Conservation (phyloP, 768 basidiomycete species). For the Amanita jacksonii region DNA sequence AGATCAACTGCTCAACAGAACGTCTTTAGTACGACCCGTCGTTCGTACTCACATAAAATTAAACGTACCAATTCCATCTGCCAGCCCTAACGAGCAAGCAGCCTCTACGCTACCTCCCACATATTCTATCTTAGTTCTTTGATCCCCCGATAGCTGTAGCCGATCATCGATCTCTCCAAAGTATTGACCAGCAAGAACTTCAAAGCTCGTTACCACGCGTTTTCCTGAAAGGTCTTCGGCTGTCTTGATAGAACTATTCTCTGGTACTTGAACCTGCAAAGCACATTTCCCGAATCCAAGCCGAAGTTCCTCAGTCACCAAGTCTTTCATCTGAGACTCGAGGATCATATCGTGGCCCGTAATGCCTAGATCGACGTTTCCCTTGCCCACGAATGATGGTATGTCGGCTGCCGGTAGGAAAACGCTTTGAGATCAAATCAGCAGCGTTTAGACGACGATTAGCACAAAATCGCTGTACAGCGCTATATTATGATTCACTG, state of each 20-base stretch:
- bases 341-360: conserved; percentile 97
- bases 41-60: conserved; percentile 7
- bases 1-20: conserved; percentile 63
- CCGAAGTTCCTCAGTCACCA: conserved; percentile 69
- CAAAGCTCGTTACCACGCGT: conserved; percentile 91
- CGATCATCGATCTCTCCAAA: conserved; percentile 59
- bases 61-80: conserved; percentile 82
- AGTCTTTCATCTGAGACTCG: conserved; percentile 73
- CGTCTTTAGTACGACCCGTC: background rate
- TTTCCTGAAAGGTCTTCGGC: conserved; percentile 82
- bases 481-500: conserved; percentile 86
- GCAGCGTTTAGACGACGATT: background rate
- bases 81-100: conserved; percentile 90
- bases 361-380: conserved; percentile 93
- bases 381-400: conserved; percentile 96
- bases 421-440: conserved; percentile 43
- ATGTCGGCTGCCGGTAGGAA: conserved; percentile 97
- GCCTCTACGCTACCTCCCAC: conserved; percentile 98
- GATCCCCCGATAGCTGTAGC: conserved; percentile 39
- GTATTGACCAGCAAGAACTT: conserved; percentile 73
- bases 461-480: conserved; percentile 51
- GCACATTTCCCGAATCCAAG: conserved; percentile 92
- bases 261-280: conserved; percentile 87
- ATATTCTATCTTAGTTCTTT: conserved; percentile 81
- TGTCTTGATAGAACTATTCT: conserved; percentile 53